Evolutionary conservation across 139 green algal species (phyloP).

Genomic region (Zygnema cylindricum): DNA sequence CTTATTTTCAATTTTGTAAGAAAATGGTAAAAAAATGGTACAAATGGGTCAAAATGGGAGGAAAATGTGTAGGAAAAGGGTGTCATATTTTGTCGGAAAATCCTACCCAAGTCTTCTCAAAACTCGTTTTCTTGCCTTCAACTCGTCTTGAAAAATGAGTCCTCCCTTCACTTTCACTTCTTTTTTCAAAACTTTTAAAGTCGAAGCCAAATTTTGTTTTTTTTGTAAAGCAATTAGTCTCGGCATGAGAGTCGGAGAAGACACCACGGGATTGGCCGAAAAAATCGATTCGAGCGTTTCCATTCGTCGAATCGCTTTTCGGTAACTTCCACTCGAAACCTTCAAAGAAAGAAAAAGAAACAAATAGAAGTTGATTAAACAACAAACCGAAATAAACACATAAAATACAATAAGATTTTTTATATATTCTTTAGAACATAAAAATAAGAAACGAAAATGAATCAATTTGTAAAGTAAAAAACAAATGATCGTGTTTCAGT

Average conservation of each 20-base stretch:
- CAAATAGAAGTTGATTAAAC: too few relatives aligned
- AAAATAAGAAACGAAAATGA: too few relatives aligned
- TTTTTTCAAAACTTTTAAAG: slow-evolving; percentile 25
- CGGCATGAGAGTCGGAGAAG: background rate
- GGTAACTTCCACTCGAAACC: slow-evolving; percentile 48
- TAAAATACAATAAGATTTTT: too few relatives aligned
- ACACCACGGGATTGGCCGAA: slow-evolving; percentile 5
- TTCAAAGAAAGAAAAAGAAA: too few relatives aligned
- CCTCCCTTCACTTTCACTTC: slow-evolving; percentile 27
- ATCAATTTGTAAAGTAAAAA: too few relatives aligned
- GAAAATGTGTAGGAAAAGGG: too few relatives aligned
- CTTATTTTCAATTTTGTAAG: too few relatives aligned
- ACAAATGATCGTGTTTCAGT: too few relatives aligned
- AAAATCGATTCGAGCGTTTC: slow-evolving; percentile 59
- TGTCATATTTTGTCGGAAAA: background rate
- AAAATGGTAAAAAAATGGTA: too few relatives aligned
- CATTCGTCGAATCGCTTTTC: slow-evolving; percentile 57
- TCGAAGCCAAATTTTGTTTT: slow-evolving; percentile 22
- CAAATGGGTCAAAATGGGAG: too few relatives aligned
- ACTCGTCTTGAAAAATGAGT: slow-evolving; percentile 62
- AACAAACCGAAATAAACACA: too few relatives aligned
- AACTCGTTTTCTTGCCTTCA: slow-evolving; percentile 71
- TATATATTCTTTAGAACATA: too few relatives aligned
- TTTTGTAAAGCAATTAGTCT: slow-evolving; percentile 10
- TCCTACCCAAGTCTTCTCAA: slow-evolving; percentile 78